Base-by-base conservation (phyloP, 2,329 filamentous ascomycete species). In the Thielaviopsis punctulata region DNA sequence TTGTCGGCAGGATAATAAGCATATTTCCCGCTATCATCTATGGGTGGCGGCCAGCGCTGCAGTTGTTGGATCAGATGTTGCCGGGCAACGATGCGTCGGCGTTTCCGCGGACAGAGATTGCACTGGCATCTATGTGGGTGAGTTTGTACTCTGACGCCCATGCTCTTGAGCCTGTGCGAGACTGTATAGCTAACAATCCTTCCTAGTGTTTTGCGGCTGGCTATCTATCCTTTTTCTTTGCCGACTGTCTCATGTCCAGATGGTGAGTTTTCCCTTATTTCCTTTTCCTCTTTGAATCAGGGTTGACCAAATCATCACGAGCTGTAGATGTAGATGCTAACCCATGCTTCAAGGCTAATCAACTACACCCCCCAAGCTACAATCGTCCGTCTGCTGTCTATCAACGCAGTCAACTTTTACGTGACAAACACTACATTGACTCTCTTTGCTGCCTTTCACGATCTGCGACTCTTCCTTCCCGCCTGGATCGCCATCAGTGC, bases 281-380 rank as follows among this genome's bases (percentile, higher is more conserved):
- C n/a, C 18, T 41, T 19, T 33, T n/a, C n/a, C n/a, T n/a, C n/a
- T n/a, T n/a, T n/a, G n/a, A n/a, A n/a, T n/a, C n/a, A n/a, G n/a
- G n/a, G n/a, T n/a, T n/a, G n/a, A n/a, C n/a, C n/a, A n/a, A 27
- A 6, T 27, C 25, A 27, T 27, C 25, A 27, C 25, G n/a, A n/a
- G n/a, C n/a, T n/a, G n/a, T n/a, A n/a, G n/a, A n/a, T n/a, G 25
- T 27, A 27, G 25, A 27, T n/a, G 12, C 47, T 43, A 44, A 30
- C 13, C 23, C 9, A 45, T 10, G 22, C n/a, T 19, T 6, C 7
- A n/a, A 85, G 83, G 86, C 80, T 92, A 60, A 73, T 90, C 59
- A 83, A 88, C 64, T 92, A 90, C 67, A 87, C 85, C 13, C 84
- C 86, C 2, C 77, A 80, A 64, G 86, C 85, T 48, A 87, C 86